These are phyloP conservation scores for Spiraea crenata DNA, from an alignment of 331 rosid genomes.

Conservation along the genomic window DNA sequence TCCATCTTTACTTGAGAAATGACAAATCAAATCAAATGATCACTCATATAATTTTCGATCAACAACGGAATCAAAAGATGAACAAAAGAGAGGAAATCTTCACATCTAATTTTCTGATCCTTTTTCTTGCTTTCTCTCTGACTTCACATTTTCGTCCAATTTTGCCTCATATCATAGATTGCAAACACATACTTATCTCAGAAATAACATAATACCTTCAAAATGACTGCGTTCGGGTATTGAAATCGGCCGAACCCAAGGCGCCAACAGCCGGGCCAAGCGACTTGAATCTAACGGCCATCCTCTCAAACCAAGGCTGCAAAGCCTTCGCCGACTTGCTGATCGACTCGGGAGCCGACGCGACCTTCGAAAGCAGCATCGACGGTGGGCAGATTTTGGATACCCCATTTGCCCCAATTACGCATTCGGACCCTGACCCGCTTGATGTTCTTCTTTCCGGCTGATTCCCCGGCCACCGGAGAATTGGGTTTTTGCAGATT, in stretches of 20 bases:
- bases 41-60: not conserved
- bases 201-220: not conserved
- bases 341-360: constrained; percentile 49
- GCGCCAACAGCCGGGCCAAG: constrained; percentile 78
- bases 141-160: too few relatives aligned
- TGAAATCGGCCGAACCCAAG: constrained; percentile 82
- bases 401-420: constrained; percentile 96
- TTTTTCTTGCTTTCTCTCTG: too few relatives aligned
- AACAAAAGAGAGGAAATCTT: too few relatives aligned
- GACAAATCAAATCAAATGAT: not conserved
- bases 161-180: too few relatives aligned
- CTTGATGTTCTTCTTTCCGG: constrained; percentile 27
- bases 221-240: constrained; percentile 22
- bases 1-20: not conserved
- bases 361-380: constrained; percentile 47
- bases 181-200: too few relatives aligned
- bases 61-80: not conserved
- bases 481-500: not conserved
- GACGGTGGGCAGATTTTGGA: constrained; percentile 96
- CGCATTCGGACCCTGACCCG: constrained; percentile 80
- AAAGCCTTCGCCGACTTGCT: constrained; percentile 68
- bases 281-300: constrained; percentile 51
- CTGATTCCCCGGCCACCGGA: not conserved
- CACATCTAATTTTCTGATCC: too few relatives aligned
- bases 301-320: constrained; percentile 82